Percentiles rank a stretch among this genome's conserved stretches.
These are phyloP conservation scores for Hygrophila difformis DNA, from an alignment of 257 asterid species.

Conservation along the genomic window DNA sequence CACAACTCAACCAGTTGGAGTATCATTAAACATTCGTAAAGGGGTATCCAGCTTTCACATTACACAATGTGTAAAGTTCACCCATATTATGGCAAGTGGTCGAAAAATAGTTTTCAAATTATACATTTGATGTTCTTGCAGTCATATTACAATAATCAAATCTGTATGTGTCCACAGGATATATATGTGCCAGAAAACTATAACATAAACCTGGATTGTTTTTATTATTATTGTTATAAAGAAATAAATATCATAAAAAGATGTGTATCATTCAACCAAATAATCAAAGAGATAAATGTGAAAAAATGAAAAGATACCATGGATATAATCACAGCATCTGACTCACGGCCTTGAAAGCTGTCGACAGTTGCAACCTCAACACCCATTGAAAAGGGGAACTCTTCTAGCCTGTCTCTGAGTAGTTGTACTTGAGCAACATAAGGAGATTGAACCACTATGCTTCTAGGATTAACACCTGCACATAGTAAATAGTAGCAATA, in stretches of 20 bases:
- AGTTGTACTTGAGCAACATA: constrained; percentile 97
- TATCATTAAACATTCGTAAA: no score
- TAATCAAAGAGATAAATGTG: not conserved
- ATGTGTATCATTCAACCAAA: not conserved
- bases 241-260: not conserved
- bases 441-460: constrained; percentile 92
- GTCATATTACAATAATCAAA: no score
- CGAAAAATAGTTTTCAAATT: no score
- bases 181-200: no score
- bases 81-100: no score
- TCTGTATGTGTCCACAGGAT: no score
- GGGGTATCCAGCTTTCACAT: no score
- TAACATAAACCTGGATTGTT: no score
- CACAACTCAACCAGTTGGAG: no score
- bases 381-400: constrained; percentile 56
- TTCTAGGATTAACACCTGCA: constrained; percentile 74
- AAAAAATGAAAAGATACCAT: constrained; percentile 53
- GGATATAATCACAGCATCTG: constrained; percentile 91
- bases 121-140: no score
- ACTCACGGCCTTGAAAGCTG: constrained; percentile 98
- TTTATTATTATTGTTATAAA: no score
- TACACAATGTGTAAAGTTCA: no score
- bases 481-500: constrained; percentile 11
- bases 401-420: constrained; percentile 77
- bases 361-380: constrained; percentile 90